Conservation (phyloP, 345 rosid genomes). For the Erysimum cheiranthoides region DNA sequence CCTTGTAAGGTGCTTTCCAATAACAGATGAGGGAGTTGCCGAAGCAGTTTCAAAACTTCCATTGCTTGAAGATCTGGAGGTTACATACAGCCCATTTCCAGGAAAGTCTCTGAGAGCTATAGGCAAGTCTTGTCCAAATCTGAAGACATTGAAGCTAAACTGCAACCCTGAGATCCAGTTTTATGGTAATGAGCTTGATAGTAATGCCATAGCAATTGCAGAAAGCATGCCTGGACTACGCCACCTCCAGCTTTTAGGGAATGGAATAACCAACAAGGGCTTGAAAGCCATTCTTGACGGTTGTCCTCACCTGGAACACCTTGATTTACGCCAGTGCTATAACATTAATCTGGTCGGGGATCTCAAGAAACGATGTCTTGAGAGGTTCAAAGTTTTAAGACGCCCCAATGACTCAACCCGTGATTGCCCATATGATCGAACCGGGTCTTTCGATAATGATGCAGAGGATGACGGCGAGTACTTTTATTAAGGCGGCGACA, state of each 20-base stretch:
- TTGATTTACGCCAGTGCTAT: conserved; percentile 67
- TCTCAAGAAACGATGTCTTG: conserved; percentile 50
- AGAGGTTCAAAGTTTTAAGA: conserved; percentile 49
- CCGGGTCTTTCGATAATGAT: neutral
- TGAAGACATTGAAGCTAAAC: conserved; percentile 23
- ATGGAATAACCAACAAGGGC: conserved; percentile 59
- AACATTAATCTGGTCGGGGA: conserved; percentile 51
- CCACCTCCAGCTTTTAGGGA: conserved; percentile 64
- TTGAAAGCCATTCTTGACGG: conserved; percentile 59
- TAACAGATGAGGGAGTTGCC: conserved; percentile 53
- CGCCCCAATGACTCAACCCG: conserved; percentile 54
- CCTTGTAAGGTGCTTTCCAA: conserved; percentile 41
- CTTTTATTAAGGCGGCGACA: no score
- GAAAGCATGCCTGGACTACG: conserved; percentile 54
- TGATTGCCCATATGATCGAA: conserved; percentile 44
- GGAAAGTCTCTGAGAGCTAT: neutral
- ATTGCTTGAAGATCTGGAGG: conserved; percentile 61
- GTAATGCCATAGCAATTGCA: conserved; percentile 62
- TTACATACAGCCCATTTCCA: conserved; percentile 38
- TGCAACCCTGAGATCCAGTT: conserved; percentile 26
- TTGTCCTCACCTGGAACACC: conserved; percentile 60
- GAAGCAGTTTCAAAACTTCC: conserved; percentile 53
- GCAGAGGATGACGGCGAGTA: no score
- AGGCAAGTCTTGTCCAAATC: conserved; percentile 27
- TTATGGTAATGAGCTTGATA: conserved; percentile 36